Evolutionary conservation across 345 rosid genomes (phyloP).

Genomic region (Nephelium lappaceum): DNA sequence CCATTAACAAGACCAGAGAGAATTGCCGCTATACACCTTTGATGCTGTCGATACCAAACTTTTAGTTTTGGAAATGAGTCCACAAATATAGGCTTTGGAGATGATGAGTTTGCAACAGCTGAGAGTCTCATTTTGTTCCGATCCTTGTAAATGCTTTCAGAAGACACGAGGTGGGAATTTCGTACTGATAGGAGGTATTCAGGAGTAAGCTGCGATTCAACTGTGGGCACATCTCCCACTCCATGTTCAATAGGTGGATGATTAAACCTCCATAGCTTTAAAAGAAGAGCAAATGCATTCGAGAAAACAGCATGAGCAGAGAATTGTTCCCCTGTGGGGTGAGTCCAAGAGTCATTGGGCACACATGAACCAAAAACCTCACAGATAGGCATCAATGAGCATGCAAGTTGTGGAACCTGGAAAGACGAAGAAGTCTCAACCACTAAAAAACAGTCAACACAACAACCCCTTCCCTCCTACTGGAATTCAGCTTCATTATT

Average conservation of each 20-base stretch:
- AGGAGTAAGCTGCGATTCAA: constrained; percentile 81
- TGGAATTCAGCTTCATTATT: background rate
- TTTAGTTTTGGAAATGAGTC: constrained; percentile 91
- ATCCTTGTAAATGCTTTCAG: constrained; percentile 58
- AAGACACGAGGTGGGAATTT: constrained; percentile 74
- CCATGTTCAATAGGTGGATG: constrained; percentile 92
- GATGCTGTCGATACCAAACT: constrained; percentile 91
- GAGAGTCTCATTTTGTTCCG: constrained; percentile 60
- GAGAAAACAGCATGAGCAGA: constrained; percentile 88
- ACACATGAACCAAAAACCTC: constrained; percentile 90
- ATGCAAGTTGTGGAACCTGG: constrained; percentile 92
- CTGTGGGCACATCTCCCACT: constrained; percentile 87
- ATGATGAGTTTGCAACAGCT: constrained; percentile 57
- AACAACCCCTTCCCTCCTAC: background rate
- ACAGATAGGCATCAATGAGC: constrained; percentile 91
- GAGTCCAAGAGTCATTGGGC: constrained; percentile 75
- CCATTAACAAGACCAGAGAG: constrained; percentile 86
- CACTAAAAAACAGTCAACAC: background rate
- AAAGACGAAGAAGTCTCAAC: constrained; percentile 17
- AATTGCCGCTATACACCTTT: constrained; percentile 83
- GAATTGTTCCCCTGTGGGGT: constrained; percentile 73
- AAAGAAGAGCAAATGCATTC: constrained; percentile 86
- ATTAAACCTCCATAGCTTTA: constrained; percentile 94
- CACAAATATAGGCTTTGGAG: constrained; percentile 70
- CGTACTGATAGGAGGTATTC: constrained; percentile 87